Percentiles rank a stretch among this genome's conserved stretches.
These are phyloP conservation scores for Strobilomyces dryophilus DNA, from an alignment of 768 basidiomycete species.

Conservation along the genomic window DNA sequence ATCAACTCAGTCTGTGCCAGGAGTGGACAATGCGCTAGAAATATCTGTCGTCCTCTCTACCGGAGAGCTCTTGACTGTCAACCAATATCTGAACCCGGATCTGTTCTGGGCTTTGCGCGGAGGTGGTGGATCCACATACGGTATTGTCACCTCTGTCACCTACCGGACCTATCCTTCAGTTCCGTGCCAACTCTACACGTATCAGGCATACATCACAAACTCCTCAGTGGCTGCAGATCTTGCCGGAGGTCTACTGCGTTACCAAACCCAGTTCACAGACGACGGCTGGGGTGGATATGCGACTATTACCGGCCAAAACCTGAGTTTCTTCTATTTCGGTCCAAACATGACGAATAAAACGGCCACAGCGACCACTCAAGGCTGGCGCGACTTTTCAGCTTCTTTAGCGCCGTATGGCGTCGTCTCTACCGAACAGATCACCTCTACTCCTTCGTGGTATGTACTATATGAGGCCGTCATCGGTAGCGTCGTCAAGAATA, in stretches of 20 bases:
- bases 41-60: conserved; percentile 42
- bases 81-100: conserved; percentile 40
- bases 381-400: conserved; percentile 28
- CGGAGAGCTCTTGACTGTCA: conserved; percentile 37
- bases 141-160: background rate
- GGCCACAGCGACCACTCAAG: conserved; percentile 1
- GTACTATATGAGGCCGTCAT: background rate
- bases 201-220: background rate
- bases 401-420: conserved; percentile 10
- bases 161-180: no score
- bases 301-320: background rate
- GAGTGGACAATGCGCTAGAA: conserved; percentile 47
- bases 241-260: background rate
- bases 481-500: background rate
- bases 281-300: no score
- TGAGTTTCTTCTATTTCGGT: background rate
- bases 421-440: background rate
- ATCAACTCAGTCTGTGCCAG: conserved; percentile 12
- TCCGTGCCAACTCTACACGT: background rate
- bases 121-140: no score
- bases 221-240: background rate
- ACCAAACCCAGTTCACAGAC: no score
- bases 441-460: background rate
- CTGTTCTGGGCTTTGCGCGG: no score
- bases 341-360: background rate